A percentile compares a stretch with the other conserved stretches of the same genome.
These are phyloP conservation scores for Solanum sejunctum DNA, from an alignment of 257 asterid species.

Conservation along the genomic window DNA sequence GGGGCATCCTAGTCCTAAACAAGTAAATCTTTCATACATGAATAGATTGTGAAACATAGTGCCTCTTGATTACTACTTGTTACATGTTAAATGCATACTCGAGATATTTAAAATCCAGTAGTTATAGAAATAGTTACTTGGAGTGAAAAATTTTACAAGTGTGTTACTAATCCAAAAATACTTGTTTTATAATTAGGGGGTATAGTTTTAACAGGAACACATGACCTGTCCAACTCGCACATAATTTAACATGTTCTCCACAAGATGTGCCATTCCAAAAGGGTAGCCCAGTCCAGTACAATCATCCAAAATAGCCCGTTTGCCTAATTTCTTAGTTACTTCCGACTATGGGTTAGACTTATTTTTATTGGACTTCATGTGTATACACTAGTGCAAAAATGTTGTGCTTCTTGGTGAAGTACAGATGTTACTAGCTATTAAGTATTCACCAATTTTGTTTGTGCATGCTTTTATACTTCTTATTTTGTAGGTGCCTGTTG, in stretches of 20 bases:
- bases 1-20: constrained; percentile 12
- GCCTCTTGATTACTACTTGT: neutral
- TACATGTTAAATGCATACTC: neutral
- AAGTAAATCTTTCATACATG: constrained; percentile 8
- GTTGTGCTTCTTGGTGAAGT: neutral
- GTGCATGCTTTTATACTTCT: neutral
- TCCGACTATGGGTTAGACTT: neutral
- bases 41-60: neutral
- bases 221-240: neutral
- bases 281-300: neutral
- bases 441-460: neutral
- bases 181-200: neutral
- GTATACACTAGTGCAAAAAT: neutral
- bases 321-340: neutral
- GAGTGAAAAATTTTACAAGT: neutral
- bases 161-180: too few relatives aligned
- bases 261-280: neutral
- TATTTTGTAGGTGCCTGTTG: constrained; percentile 29
- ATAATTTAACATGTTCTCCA: neutral
- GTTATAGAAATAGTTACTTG: neutral
- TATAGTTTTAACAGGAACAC: neutral
- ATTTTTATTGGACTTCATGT: neutral
- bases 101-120: neutral
- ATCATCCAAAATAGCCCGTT: neutral
- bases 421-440: neutral